Evolutionary conservation across 176 grass and related monocot genomes (phyloP), one percentile per base, ranked within the genome.

Genomic region (Oryza brachyantha): DNA sequence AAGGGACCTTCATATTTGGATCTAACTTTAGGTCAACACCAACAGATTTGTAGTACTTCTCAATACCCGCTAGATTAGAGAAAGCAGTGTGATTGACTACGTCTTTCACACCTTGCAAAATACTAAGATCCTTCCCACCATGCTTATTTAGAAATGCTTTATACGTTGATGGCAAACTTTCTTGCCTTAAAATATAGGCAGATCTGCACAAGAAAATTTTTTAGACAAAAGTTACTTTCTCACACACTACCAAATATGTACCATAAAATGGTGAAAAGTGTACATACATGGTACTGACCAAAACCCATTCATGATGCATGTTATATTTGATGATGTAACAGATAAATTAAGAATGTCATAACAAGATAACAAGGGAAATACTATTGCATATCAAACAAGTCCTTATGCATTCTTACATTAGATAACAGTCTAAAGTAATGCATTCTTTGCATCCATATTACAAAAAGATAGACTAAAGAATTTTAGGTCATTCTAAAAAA

Each of bases 151-250:
- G 84, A 84, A 98, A 98, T 55, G 95, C 82, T 81, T 84, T 90
- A 87, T 98, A 98, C 26, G 95, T 90, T 32, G 85, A 94, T 41
- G 95, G 89, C 43, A 98, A 88, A 77, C 94, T 97, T 45, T 97
- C 94, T 81, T 88, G 91, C 35, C 88, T 84, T 73, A 97, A 80
- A 90, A 97, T 90, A 64, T 97, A 98, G 2, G 91, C 84, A 8
- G 92, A 94, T 61, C 95, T 98, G 80, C 71, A 64, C 28, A 85
- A 66, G 41, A 69, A 82, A 88, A 16, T 36, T 73, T 64, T 73
- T 52, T 61, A 67, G 50, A 38, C 11, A 76, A 59, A 67, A 63
- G 22, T 38, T 62, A 34, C 14, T 52, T 52, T 61, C 21, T 46
- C 29, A 54, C 13, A 71, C 66, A 16, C 7, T 34, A 68, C 24